Percentiles rank a stretch among this genome's conserved stretches.
phyloP scores from a whole-genome alignment of 163 green algal species.

The Prototheca wickerhamii region DNA sequence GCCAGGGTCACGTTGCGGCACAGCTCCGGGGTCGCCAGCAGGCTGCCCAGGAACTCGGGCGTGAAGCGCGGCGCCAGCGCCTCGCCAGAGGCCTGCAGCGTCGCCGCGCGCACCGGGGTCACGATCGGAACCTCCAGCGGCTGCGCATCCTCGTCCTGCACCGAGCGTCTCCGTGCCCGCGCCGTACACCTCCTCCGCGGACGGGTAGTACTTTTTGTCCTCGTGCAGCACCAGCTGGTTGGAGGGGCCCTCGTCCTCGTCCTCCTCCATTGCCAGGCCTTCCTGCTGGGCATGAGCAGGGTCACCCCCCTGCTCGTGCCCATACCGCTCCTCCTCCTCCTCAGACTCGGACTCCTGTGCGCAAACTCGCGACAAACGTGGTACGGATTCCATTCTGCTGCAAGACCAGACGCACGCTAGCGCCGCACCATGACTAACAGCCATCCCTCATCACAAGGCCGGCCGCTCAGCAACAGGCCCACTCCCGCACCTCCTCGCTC shows the following conservation, averaged over 20 bases:
- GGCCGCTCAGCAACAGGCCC: no score
- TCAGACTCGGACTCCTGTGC: not conserved
- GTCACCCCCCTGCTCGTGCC: conserved; percentile 25
- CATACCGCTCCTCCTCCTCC: conserved; percentile 35
- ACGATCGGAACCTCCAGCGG: conserved; percentile 89
- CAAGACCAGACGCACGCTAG: not conserved
- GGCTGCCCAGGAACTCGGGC: conserved; percentile 78
- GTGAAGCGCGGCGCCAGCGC: conserved; percentile 45
- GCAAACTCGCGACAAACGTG: not conserved
- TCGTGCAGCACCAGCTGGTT: conserved; percentile 84
- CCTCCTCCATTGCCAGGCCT: conserved; percentile 43
- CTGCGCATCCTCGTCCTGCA: conserved; percentile 98
- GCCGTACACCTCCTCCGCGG: conserved; percentile 89
- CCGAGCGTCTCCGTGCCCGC: conserved; percentile 86
- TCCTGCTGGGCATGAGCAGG: conserved; percentile 32
- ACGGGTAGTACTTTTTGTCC: conserved; percentile 99
- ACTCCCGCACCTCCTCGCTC: conserved; percentile 40
- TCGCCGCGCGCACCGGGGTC: conserved; percentile 54
- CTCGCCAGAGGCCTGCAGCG: conserved; percentile 60
- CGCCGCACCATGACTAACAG: no score
- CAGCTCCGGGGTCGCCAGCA: conserved; percentile 67
- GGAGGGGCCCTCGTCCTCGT: conserved; percentile 34
- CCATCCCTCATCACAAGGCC: no score
- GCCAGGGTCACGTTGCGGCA: conserved; percentile 85
- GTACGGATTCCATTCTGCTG: not conserved